Evolutionary conservation across 106 monocot genomes (phyloP), one percentile per base, ranked within the genome.

Genomic region (Apostasia ramifera): DNA sequence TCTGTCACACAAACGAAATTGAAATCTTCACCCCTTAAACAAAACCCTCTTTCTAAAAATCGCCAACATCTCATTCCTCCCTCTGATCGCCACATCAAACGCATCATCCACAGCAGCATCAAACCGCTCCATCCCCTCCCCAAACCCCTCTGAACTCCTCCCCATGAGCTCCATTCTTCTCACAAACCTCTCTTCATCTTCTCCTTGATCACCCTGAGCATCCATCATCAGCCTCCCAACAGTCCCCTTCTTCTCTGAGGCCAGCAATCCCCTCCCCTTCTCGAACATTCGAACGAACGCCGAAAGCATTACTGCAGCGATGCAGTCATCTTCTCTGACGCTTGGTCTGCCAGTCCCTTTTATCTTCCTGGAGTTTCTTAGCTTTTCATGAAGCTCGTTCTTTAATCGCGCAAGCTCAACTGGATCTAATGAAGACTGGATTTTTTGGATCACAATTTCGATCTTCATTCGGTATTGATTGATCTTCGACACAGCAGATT

Each of bases 21-120:
- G 26, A 26, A 26, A 26, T 26, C 26, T 26, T 26, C 26, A 26
- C 26, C 26, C 26, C 26, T 26, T 0, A 40, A 37, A 40, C 39
- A 59, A 59, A 40, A 39, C 39, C 40, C 59, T 59, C 3, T 83
- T 63, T 39, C 81, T 87, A 44, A 87, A 59, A 6, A 75, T 69
- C 5, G 69, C 79, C 70, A 88, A 58, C 88, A 88, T 84, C 72
- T 88, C 88, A 74, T 79, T 81, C 68, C 88, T 88, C 47, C 81
- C 84, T 69, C 64, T 79, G 53, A 88, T 71, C 73, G 81, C 84
- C 55, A 84, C 79, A 56, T 71, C 73, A 71, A 88, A 88, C 40
- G 84, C 81, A 48, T 81, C 76, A 74, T 84, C 81, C 45, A 88
- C 77, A 47, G 71, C 80, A 3, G 62, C 63, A 67, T 74, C 76